These are phyloP conservation scores for Exophiala spinifera DNA, from an alignment of 2,329 filamentous ascomycete genomes.

Conservation along the genomic window DNA sequence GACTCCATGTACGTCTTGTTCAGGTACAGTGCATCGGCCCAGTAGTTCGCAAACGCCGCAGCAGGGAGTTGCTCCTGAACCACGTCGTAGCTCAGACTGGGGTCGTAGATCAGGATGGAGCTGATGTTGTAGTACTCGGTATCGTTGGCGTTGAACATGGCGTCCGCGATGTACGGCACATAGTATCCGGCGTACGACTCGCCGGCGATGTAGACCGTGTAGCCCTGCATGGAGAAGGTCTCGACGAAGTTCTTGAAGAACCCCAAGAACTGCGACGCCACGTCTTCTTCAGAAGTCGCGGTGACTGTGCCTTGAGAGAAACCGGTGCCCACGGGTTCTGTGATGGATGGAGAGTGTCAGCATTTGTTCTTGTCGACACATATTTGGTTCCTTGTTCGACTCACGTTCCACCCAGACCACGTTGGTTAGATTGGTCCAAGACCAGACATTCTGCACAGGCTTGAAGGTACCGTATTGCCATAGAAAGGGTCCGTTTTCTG, in stretches of 20 bases:
- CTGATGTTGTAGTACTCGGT: conserved; percentile 64
- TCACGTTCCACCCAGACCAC: conserved; percentile 67
- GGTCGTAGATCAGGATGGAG: conserved; percentile 71
- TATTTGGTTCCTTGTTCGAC: neutral
- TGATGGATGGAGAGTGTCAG: neutral
- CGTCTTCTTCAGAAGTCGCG: conserved; percentile 64
- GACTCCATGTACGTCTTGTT: conserved; percentile 43
- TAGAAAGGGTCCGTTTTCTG: conserved; percentile 36
- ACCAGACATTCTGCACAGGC: conserved; percentile 47
- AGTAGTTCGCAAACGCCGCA: conserved; percentile 42
- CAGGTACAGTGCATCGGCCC: conserved; percentile 44
- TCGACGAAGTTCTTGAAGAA: conserved; percentile 78
- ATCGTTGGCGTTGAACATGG: conserved; percentile 68
- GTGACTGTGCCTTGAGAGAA: conserved; percentile 65
- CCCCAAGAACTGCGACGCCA: conserved; percentile 68
- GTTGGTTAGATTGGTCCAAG: conserved; percentile 74
- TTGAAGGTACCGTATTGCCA: conserved; percentile 33
- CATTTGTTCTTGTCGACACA: neutral
- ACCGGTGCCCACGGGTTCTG: conserved; percentile 56
- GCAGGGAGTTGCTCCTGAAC: conserved; percentile 48
- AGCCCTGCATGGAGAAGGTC: conserved; percentile 64
- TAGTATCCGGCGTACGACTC: conserved; percentile 54
- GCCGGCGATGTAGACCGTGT: conserved; percentile 69
- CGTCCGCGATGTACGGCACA: conserved; percentile 68
- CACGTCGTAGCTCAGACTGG: conserved; percentile 55